Base-by-base conservation (phyloP, 805 yeast genomes). In the Kodamaea fukazawae region DNA sequence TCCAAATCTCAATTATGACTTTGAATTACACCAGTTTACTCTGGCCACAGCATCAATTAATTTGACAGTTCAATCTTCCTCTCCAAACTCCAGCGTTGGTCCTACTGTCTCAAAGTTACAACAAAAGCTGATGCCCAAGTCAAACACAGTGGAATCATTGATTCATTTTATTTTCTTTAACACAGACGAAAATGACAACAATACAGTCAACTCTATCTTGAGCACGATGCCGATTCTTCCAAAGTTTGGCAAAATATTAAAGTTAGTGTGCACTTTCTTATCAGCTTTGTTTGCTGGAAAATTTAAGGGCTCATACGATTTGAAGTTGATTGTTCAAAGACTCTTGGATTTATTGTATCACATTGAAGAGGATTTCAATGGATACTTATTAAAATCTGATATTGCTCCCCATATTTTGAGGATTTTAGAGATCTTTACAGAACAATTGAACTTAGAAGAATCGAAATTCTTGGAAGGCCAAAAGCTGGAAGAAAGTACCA, bases 141-240 rank as follows among this genome's bases (percentile, higher is more conserved):
- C 44, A 11, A 33, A 36, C 29, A 25, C 86, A 0, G 53, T 77
- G 8, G 96, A 89, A 57, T 76, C 89, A 33, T 69, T 89, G 27
- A 78, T 90, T 41, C 97, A 90, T 61, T 75, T 85, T 3, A 65
- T 86, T 17, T 57, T 88, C 11, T 67, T 66, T 40, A 50, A 51
- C 22, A 45, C 46, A 15, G 30, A 43, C 18, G 43, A 43, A 15
- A 33, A 36, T n/a, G 48, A 46, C 14, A 41, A 46, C 14, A 35
- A 42, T 31, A 43, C 41, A 15, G 29, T 42, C 12, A 44, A 12
- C 40, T 59, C 37, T 25, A 41, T 49, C n/a, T 50, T 57, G 18
- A 45, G 52, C 12, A 54, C 58, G 4, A 45, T 69, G 31, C 75
- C 75, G 0, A 44, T 70, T 13, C 52, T 65, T 30, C 65, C 72